phyloP scores from a whole-genome alignment of 148 eudicot species.

The Vaccinium vitisidaea region DNA sequence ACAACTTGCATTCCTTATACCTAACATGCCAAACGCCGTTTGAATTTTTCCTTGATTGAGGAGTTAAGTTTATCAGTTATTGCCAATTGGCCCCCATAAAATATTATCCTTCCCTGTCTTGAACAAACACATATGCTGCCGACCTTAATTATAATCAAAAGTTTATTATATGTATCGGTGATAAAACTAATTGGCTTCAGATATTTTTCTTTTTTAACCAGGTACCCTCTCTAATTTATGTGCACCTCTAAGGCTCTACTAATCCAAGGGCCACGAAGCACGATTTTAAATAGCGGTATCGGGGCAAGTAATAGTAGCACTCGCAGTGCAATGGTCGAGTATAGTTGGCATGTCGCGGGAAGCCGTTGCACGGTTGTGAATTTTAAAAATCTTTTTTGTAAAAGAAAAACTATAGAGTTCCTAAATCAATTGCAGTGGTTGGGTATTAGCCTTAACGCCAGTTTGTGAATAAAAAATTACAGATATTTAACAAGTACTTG shows the following conservation, averaged over 20 bases:
- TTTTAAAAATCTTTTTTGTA: no score
- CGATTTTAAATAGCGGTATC: no score
- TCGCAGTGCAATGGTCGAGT: no score
- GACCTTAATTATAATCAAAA: neutral
- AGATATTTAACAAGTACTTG: no score
- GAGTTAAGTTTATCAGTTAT: neutral
- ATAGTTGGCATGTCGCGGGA: no score
- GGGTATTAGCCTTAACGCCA: no score
- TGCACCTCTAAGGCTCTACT: neutral
- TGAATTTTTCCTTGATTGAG: neutral
- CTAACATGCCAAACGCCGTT: neutral
- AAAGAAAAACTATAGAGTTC: neutral
- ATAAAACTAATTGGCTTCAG: neutral
- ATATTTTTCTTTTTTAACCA: no score
- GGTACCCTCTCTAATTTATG: neutral
- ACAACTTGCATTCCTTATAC: neutral
- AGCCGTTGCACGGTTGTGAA: no score
- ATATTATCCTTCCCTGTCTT: neutral
- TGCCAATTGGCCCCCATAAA: neutral
- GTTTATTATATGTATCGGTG: neutral
- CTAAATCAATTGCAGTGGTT: no score
- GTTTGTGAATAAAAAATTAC: no score
- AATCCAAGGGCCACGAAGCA: neutral
- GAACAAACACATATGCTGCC: neutral
- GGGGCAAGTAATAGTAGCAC: no score